A percentile compares a stretch with the other conserved stretches of the same genome.
Conservation (phyloP, 1,139 yeast species). For the Arxiozyma telluris region DNA sequence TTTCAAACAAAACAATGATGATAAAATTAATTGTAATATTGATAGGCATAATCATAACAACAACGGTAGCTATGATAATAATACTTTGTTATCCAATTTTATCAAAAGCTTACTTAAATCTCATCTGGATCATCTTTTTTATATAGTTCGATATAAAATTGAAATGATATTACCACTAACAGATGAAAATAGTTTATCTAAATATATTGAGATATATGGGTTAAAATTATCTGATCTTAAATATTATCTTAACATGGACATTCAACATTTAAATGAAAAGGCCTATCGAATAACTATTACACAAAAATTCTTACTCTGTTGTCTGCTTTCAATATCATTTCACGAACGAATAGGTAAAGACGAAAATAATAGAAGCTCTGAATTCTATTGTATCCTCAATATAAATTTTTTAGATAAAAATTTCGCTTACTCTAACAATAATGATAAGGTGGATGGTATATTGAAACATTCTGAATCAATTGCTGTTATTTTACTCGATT, state of each 20-base stretch:
- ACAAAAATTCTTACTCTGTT: constrained; percentile 20
- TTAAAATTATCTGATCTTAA: constrained; percentile 16
- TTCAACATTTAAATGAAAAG: constrained; percentile 13
- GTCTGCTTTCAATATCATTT: constrained; percentile 7
- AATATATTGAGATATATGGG: constrained; percentile 20
- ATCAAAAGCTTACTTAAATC: constrained; percentile 15
- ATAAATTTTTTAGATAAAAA: background rate
- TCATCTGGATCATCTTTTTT: constrained; percentile 17
- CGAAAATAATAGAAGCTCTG: background rate
- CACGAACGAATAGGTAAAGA: background rate
- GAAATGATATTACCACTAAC: constrained; percentile 12
- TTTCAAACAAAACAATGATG: background rate
- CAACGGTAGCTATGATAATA: too few species aligned
- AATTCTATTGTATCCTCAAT: background rate
- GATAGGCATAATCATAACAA: background rate
- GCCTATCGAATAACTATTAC: constrained; percentile 13
- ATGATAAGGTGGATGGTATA: background rate
- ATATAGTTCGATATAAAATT: constrained; percentile 10
- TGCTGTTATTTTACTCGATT: background rate
- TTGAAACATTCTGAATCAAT: background rate
- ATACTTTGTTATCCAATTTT: constrained; percentile 4
- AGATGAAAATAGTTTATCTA: constrained; percentile 11
- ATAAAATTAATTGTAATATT: too few species aligned
- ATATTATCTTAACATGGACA: constrained; percentile 10
- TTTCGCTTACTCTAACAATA: background rate